Percentiles rank a stretch among this genome's conserved stretches.
Conservation (phyloP, 305 asterid species). For the Fraxinus floribunda region DNA sequence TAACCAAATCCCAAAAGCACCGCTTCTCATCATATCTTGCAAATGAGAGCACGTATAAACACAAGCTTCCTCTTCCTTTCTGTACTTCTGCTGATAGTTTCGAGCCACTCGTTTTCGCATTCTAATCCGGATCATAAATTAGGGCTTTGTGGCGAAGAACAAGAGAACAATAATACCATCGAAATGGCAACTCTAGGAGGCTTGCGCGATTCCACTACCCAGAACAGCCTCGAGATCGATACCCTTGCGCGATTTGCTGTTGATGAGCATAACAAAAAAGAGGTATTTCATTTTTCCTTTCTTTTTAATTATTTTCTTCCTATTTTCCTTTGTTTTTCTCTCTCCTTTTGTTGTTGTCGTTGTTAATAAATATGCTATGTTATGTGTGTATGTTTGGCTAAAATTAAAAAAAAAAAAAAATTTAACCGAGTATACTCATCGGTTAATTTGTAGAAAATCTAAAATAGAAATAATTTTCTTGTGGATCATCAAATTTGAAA, state of each 20-base stretch:
- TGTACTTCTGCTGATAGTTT: neutral
- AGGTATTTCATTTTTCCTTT: slow-evolving; percentile 29
- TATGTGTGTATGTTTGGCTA: neutral
- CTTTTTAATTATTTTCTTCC: neutral
- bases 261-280: slow-evolving; percentile 60
- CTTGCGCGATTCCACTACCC: slow-evolving; percentile 32
- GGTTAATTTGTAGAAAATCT: neutral
- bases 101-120: neutral
- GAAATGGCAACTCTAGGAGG: slow-evolving; percentile 68
- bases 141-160: slow-evolving; percentile 42
- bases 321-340: neutral
- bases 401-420: no score
- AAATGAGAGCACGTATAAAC: slow-evolving; percentile 16
- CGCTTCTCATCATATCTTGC: neutral
- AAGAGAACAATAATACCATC: neutral
- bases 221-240: slow-evolving; percentile 40
- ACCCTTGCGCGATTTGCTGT: slow-evolving; percentile 73
- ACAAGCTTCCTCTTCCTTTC: neutral
- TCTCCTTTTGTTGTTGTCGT: neutral
- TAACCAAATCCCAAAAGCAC: neutral
- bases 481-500: neutral
- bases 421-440: neutral
- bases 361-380: neutral
- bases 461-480: neutral
- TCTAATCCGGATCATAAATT: slow-evolving; percentile 8